phyloP scores from a whole-genome alignment of 208 protist genomes.

The Phytomonas francai region DNA sequence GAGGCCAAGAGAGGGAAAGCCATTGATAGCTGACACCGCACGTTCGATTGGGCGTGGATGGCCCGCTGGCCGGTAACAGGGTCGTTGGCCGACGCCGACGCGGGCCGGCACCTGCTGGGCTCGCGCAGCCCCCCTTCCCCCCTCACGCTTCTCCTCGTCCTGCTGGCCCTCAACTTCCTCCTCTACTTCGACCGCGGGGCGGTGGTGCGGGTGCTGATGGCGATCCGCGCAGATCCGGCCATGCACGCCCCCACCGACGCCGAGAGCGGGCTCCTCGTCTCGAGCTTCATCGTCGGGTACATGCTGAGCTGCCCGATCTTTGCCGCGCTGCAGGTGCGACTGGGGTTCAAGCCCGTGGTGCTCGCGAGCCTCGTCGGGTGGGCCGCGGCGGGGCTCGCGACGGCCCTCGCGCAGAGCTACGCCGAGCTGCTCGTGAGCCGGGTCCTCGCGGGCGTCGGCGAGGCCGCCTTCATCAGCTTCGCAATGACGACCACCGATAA shows the following conservation, averaged over 20 bases:
- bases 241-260: slow-evolving; percentile 43
- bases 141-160: slow-evolving; percentile 30
- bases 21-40: no score
- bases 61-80: no score
- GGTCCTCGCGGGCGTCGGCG: slow-evolving; percentile 62
- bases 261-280: slow-evolving; percentile 47
- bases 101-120: neutral
- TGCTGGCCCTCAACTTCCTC: slow-evolving; percentile 67
- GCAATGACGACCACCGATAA: slow-evolving; percentile 75
- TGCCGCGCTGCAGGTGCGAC: slow-evolving; percentile 25
- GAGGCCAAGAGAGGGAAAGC: no score
- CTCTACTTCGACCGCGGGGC: slow-evolving; percentile 82
- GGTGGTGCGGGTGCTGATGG: slow-evolving; percentile 31
- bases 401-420: slow-evolving; percentile 42
- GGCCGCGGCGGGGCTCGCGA: slow-evolving; percentile 35
- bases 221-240: slow-evolving; percentile 25
- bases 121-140: slow-evolving; percentile 1
- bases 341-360: slow-evolving; percentile 38
- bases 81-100: neutral
- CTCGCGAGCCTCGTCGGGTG: slow-evolving; percentile 54
- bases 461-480: slow-evolving; percentile 79
- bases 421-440: slow-evolving; percentile 35
- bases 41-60: no score
- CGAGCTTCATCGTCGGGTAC: slow-evolving; percentile 78
- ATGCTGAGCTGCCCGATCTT: slow-evolving; percentile 65